A percentile compares a stretch with the other conserved stretches of the same genome.
Conservation (phyloP, 1,284 basidiomycete genomes). For the Puccinia novopanici region DNA sequence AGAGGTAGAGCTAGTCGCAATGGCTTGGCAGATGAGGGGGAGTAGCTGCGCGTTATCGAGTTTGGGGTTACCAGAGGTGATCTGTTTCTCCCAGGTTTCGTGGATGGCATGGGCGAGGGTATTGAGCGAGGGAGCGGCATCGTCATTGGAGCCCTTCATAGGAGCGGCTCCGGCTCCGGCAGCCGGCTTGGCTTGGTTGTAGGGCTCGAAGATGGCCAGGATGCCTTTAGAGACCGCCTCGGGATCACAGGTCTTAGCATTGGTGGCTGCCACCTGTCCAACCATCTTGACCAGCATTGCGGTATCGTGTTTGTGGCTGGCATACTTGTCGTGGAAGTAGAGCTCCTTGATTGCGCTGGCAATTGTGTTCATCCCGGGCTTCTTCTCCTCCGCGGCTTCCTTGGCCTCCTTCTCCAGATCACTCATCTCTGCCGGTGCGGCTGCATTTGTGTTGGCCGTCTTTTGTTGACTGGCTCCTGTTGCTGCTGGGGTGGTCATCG, state of each 20-base stretch:
- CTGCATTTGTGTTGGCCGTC: neutral
- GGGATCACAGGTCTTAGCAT: slow-evolving; percentile 17
- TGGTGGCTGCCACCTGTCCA: slow-evolving; percentile 21
- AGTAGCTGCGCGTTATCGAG: neutral
- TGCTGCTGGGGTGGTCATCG: neutral
- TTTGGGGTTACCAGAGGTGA: neutral
- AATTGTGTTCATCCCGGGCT: slow-evolving; percentile 21
- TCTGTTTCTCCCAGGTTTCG: slow-evolving; percentile 19
- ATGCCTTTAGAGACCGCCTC: slow-evolving; percentile 26
- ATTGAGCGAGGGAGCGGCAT: neutral
- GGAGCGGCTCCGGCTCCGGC: no score
- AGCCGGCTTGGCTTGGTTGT: neutral
- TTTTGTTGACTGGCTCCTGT: neutral
- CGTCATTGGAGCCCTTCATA: no score
- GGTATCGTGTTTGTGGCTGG: neutral
- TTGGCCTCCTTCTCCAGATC: slow-evolving; percentile 24
- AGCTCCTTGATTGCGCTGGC: slow-evolving; percentile 20
- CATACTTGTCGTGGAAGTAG: slow-evolving; percentile 28
- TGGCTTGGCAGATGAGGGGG: neutral
- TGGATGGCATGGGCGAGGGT: neutral
- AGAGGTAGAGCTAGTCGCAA: neutral
- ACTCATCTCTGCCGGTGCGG: neutral
- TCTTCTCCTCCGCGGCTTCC: slow-evolving; percentile 29
- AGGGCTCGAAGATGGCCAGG: slow-evolving; percentile 24
- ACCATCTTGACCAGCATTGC: slow-evolving; percentile 17